Conservation (phyloP, 345 rosid species). For the Gossypium bickii region DNA sequence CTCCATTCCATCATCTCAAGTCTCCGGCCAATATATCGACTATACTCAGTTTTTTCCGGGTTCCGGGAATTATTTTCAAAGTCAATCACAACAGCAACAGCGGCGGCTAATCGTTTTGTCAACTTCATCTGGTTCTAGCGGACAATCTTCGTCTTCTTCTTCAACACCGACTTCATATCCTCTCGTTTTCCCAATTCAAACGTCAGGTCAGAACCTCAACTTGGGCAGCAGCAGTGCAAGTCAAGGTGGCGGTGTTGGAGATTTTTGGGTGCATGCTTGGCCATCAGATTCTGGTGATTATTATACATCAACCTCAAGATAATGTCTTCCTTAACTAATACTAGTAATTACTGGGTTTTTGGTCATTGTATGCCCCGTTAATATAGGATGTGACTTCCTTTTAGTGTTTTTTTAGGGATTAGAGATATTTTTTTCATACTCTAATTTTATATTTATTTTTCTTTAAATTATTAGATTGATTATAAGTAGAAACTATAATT, state of each 20-base stretch:
- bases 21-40: constrained; percentile 4
- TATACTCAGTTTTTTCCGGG: constrained; percentile 17
- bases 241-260: constrained; percentile 4
- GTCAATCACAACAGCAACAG: constrained; percentile 11
- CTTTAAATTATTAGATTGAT: too few relatives aligned
- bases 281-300: not conserved
- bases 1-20: constrained; percentile 27
- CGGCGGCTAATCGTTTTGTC: constrained; percentile 31
- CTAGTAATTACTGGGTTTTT: not conserved
- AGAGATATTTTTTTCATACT: too few relatives aligned
- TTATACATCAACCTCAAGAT: not conserved
- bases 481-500: too few relatives aligned
- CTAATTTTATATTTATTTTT: too few relatives aligned
- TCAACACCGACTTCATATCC: constrained; percentile 20
- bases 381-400: too few relatives aligned
- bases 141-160: constrained; percentile 27
- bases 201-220: constrained; percentile 17
- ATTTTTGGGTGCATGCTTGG: constrained; percentile 13
- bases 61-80: constrained; percentile 12
- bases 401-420: too few relatives aligned
- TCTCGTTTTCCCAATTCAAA: constrained; percentile 11
- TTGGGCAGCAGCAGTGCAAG: not conserved
- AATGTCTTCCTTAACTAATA: not conserved
- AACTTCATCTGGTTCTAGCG: constrained; percentile 19
- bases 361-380: not conserved